Base-by-base conservation (phyloP, 495 filamentous ascomycete genomes). In the Gamarada debralockiae region DNA sequence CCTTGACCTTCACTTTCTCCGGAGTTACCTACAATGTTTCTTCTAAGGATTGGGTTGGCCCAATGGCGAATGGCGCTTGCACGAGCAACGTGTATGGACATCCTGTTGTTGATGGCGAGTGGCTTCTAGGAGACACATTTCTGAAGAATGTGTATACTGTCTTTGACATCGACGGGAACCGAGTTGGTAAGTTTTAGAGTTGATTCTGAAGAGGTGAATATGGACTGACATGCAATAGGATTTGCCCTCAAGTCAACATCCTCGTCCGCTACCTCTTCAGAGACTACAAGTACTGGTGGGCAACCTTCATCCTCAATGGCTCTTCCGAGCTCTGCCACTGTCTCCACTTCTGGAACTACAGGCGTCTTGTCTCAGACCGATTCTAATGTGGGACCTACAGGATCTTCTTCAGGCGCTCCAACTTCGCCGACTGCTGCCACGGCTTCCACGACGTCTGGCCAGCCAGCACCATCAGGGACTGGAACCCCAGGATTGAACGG, bases 111-210 rank as follows among this genome's bases (percentile, higher is more conserved):
- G 66, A 62, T 33, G 59, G 27, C 3, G 37, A 42, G 65, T 93
- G 90, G 90, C 73, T 95, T 24, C 65, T 93, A 1, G 90, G 90
- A 4, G 90, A 92, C 58, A 78, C 85, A 3, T 95, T 95, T 58
- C 66, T 95, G 51, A 95, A 95, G 70, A 93, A 95, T 56, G 89
- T 95, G n/a, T 93, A 93, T 68, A 70, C 79, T 20, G 84, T 93
- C 18, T 95, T 95, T 59, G 90, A 95, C 64, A 79, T 76, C 33
- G 88, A 80, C 24, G 60, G 77, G 50, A 70, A 55, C 31, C 75
- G 72, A 48, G 72, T 85, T 55, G 81, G 77, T 73, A 61, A 62
- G 71, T 67, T 13, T 18, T 29, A 29, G n/a, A 8, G 24, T 12
- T 47, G 42, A 45, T 1, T 25, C 2, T n/a, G 3, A 45, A 9